These are phyloP conservation scores for Priceomyces fermenticarens DNA, from an alignment of 805 yeast genomes.

Conservation along the genomic window DNA sequence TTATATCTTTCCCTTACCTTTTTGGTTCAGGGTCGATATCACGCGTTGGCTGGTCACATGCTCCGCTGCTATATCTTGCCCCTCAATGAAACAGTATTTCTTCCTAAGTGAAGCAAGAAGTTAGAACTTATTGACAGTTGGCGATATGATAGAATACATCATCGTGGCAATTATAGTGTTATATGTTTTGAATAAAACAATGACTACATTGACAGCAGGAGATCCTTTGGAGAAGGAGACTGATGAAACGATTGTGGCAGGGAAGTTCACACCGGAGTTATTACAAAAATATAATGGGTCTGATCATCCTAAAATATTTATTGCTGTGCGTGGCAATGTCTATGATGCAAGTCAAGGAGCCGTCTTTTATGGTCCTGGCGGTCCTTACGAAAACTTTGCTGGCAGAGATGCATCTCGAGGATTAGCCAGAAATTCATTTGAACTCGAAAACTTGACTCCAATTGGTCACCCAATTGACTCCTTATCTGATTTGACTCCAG, in stretches of 20 bases:
- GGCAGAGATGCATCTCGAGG: constrained; percentile 96
- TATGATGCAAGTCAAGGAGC: constrained; percentile 80
- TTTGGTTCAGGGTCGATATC: too few relatives aligned
- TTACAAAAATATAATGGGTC: constrained; percentile 77
- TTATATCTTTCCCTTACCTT: too few relatives aligned
- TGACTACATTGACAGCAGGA: constrained; percentile 18
- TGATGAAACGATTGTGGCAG: constrained; percentile 32
- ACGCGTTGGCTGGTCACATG: too few relatives aligned
- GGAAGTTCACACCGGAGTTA: constrained; percentile 70
- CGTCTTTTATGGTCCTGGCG: constrained; percentile 91
- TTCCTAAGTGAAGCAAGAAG: too few relatives aligned
- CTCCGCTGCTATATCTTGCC: too few relatives aligned
- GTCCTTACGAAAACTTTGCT: constrained; percentile 91
- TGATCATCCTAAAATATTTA: constrained; percentile 74
- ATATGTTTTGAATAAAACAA: constrained; percentile 28
- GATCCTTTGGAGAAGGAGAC: constrained; percentile 30
- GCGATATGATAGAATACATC: constrained; percentile 24
- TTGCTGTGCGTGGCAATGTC: constrained; percentile 83
- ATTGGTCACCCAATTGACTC: constrained; percentile 77
- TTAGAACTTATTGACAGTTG: too few relatives aligned
- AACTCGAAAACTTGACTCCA: constrained; percentile 57
- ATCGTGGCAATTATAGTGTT: constrained; percentile 27
- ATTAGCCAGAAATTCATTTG: constrained; percentile 84
- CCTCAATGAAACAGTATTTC: too few relatives aligned
- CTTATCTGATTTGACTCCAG: constrained; percentile 55